A percentile compares a stretch with the other conserved stretches of the same genome.
phyloP scores from a whole-genome alignment of 1,139 yeast genomes.

The Taphrina wiesneri region DNA sequence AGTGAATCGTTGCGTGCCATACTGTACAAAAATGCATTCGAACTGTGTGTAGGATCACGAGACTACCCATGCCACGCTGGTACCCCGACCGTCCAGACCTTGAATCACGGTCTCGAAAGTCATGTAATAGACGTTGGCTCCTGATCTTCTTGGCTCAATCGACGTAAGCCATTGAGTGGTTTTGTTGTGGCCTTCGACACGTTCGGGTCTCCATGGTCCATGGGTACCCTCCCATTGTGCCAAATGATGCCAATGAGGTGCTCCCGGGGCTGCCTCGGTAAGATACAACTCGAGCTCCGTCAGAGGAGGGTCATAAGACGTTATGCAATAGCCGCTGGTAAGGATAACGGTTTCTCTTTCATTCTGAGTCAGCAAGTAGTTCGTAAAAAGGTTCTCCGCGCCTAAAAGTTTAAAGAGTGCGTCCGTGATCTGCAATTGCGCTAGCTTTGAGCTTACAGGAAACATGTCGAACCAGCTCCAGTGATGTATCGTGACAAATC shows the following conservation, averaged over 20 bases:
- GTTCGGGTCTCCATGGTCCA: not conserved
- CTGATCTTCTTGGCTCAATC: not conserved
- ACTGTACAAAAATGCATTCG: no score
- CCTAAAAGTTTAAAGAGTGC: not conserved
- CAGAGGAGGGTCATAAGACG: not conserved
- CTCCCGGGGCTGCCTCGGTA: not conserved
- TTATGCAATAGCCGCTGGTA: not conserved
- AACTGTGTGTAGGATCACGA: no score
- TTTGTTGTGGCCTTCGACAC: not conserved
- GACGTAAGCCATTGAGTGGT: not conserved
- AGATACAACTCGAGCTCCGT: not conserved
- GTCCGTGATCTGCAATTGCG: not conserved
- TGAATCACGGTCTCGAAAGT: not conserved
- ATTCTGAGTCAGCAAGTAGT: not conserved
- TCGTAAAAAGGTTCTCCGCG: not conserved
- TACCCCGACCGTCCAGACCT: not conserved
- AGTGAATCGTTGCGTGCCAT: no score
- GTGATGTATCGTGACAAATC: not conserved
- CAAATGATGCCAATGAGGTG: not conserved
- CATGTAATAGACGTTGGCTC: constrained; percentile 1
- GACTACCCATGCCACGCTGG: not conserved
- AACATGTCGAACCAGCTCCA: not conserved
- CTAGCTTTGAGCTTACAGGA: not conserved
- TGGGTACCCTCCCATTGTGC: not conserved
- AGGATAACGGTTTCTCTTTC: not conserved